Evolutionary conservation across 495 filamentous ascomycete species (phyloP).

Genomic region (Aspergillus haitiensis): DNA sequence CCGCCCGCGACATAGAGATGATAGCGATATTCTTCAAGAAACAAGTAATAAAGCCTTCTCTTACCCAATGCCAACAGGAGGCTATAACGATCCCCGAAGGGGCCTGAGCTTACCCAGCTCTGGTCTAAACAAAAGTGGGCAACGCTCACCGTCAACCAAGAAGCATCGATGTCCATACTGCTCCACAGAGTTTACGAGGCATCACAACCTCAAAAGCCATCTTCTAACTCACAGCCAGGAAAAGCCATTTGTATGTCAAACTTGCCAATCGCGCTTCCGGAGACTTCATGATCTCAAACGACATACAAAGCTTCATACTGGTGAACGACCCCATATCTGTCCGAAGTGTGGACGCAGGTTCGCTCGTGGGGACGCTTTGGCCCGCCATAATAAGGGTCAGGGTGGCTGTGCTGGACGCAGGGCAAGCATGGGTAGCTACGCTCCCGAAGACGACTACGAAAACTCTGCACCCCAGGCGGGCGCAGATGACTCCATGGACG

Average conservation of each 20-base stretch:
- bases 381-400: slow-evolving; percentile 92
- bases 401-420: slow-evolving; percentile 92
- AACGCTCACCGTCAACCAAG: slow-evolving; percentile 73
- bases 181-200: slow-evolving; percentile 91
- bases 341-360: slow-evolving; percentile 92
- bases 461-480: slow-evolving; percentile 44
- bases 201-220: slow-evolving; percentile 99
- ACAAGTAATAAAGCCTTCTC: slow-evolving; percentile 53
- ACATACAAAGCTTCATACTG: slow-evolving; percentile 94
- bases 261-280: slow-evolving; percentile 86
- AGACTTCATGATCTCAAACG: slow-evolving; percentile 94
- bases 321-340: slow-evolving; percentile 92
- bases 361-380: slow-evolving; percentile 91
- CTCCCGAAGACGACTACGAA: slow-evolving; percentile 71
- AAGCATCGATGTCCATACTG: slow-evolving; percentile 97
- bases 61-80: slow-evolving; percentile 50
- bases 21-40: slow-evolving; percentile 44
- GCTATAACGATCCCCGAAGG: slow-evolving; percentile 53
- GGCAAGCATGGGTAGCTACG: slow-evolving; percentile 83
- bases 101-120: slow-evolving; percentile 77
- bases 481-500: slow-evolving; percentile 77
- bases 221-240: slow-evolving; percentile 97
- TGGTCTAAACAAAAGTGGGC: slow-evolving; percentile 58
- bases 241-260: slow-evolving; percentile 90
- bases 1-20: slow-evolving; percentile 37